phyloP scores from a whole-genome alignment of 768 basidiomycete species.

The Leccinum variicolor region DNA sequence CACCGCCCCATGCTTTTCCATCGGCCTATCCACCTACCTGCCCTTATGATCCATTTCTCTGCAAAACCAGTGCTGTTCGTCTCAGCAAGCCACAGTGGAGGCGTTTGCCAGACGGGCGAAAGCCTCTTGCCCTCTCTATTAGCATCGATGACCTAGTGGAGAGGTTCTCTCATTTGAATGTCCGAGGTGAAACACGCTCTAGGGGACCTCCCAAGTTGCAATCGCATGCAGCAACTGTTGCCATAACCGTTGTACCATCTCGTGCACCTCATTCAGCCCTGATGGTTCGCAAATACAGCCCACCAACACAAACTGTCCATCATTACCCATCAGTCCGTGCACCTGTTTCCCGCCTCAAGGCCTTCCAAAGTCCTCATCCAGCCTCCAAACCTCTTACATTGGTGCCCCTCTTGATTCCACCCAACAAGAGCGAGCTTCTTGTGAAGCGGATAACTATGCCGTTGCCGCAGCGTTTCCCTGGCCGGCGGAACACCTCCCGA shows the following conservation, averaged over 20 bases:
- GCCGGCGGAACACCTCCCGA: background rate
- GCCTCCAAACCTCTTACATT: slow-evolving; percentile 7
- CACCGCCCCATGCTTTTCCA: slow-evolving; percentile 18
- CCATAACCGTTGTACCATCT: slow-evolving; percentile 15
- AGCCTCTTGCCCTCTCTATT: background rate
- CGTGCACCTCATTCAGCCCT: slow-evolving; percentile 17
- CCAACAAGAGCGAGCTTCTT: background rate
- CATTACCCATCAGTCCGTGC: background rate
- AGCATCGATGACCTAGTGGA: slow-evolving; percentile 6
- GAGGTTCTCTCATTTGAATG: slow-evolving; percentile 15
- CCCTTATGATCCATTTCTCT: slow-evolving; percentile 17
- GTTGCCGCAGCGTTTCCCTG: slow-evolving; percentile 7
- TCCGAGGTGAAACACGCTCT: slow-evolving; percentile 7
- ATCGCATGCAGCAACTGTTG: slow-evolving; percentile 13
- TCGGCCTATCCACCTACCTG: slow-evolving; percentile 13
- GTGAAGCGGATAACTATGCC: slow-evolving; percentile 3
- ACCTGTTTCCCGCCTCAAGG: background rate
- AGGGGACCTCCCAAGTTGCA: background rate
- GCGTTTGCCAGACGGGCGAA: background rate
- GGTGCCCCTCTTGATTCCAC: background rate
- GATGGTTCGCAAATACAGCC: background rate
- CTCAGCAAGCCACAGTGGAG: slow-evolving; percentile 9
- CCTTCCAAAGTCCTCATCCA: slow-evolving; percentile 1
- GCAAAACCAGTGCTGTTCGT: background rate
- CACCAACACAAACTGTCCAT: background rate